These are phyloP conservation scores for Phlegmacium glaucopus DNA, from an alignment of 768 basidiomycete genomes.

Conservation along the genomic window DNA sequence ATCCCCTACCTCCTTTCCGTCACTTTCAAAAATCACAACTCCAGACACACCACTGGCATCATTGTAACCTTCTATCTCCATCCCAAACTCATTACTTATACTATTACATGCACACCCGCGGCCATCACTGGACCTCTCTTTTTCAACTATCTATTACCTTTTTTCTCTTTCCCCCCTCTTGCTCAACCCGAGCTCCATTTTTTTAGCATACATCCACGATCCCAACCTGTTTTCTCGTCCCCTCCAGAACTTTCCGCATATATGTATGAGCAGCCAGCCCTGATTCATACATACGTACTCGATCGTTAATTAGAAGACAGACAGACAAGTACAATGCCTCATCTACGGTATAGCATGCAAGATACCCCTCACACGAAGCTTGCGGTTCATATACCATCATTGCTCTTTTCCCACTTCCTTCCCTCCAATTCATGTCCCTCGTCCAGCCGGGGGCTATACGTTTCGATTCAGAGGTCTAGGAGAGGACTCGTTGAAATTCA, in stretches of 20 bases:
- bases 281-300: too few relatives aligned
- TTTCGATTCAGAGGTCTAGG: too few relatives aligned
- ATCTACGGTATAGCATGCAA: too few relatives aligned
- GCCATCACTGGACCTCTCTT: constrained; percentile 7
- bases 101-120: neutral
- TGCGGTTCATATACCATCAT: too few relatives aligned
- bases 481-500: too few relatives aligned
- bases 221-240: neutral
- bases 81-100: neutral
- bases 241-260: neutral
- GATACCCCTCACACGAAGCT: too few relatives aligned
- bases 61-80: constrained; percentile 1
- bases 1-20: neutral
- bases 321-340: too few relatives aligned
- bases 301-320: too few relatives aligned
- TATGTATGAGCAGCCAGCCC: neutral
- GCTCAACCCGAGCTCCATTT: neutral
- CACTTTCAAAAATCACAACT: neutral
- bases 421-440: too few relatives aligned
- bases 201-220: neutral
- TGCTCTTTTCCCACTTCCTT: too few relatives aligned
- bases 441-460: too few relatives aligned
- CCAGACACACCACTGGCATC: constrained; percentile 3
- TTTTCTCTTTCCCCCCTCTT: neutral
- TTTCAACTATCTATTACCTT: neutral